Conservation (phyloP, 352 stramenopile species). For the Pythium brassicae region DNA sequence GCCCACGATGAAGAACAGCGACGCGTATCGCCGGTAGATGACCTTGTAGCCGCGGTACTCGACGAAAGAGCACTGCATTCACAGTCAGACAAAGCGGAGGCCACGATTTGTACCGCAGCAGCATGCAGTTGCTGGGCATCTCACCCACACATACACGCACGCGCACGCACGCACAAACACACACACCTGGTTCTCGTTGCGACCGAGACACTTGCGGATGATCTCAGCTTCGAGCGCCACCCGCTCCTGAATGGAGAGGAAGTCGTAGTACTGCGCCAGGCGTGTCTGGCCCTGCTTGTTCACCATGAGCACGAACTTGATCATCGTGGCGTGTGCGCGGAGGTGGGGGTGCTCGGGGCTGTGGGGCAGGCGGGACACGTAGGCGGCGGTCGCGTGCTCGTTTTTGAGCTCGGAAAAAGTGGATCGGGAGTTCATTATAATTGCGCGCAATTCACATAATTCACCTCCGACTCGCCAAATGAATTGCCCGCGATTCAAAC, state of each 20-base stretch:
- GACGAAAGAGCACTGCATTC: conserved; percentile 96
- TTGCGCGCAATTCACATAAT: too few relatives aligned
- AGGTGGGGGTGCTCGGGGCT: neutral
- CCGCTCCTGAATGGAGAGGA: conserved; percentile 97
- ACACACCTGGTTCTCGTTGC: conserved; percentile 93
- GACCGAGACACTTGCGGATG: conserved; percentile 98
- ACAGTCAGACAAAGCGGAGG: conserved; percentile 2
- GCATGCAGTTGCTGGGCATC: too few relatives aligned
- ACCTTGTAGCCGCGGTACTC: conserved; percentile 99
- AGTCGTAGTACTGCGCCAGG: conserved; percentile 99
- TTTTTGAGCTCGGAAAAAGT: too few relatives aligned
- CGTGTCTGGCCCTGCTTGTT: conserved; percentile 99
- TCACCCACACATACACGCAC: too few relatives aligned
- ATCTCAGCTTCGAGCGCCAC: conserved; percentile 98
- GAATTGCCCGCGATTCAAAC: too few relatives aligned
- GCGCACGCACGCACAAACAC: neutral
- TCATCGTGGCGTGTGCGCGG: conserved; percentile 47
- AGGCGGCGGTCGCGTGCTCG: too few relatives aligned
- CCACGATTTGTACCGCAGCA: neutral
- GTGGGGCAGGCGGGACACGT: too few relatives aligned
- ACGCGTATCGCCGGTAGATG: conserved; percentile 98
- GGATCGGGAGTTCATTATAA: too few relatives aligned
- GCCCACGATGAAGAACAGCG: conserved; percentile 99
- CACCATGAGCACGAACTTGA: conserved; percentile 96
- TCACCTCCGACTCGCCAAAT: too few relatives aligned